A percentile compares a stretch with the other conserved stretches of the same genome.
Conservation (phyloP, 1,284 basidiomycete species). For the Ustilago cynodontis region DNA sequence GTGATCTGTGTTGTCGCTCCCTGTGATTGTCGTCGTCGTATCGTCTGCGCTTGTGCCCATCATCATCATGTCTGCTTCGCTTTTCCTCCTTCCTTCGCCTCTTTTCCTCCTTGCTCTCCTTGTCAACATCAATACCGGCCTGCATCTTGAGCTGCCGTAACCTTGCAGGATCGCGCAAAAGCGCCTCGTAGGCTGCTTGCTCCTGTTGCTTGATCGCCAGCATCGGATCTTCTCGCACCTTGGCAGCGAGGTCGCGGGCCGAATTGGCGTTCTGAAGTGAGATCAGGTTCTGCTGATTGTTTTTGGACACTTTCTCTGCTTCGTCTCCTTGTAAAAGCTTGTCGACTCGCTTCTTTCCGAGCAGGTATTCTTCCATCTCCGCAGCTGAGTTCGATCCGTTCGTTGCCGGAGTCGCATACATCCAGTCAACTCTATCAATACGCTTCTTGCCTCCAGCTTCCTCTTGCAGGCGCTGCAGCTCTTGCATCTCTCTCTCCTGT, state of each 20-base stretch:
- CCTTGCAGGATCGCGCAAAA: constrained; percentile 91
- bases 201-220: constrained; percentile 98
- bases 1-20: constrained; percentile 7
- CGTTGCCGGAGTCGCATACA: constrained; percentile 94
- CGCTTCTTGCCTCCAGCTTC: constrained; percentile 93
- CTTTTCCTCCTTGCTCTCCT: constrained; percentile 70
- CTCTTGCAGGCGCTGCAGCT: constrained; percentile 83
- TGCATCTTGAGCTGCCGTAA: constrained; percentile 72
- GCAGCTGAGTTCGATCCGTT: constrained; percentile 79
- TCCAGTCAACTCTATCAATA: constrained; percentile 96
- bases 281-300: constrained; percentile 34
- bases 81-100: constrained; percentile 75
- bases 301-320: constrained; percentile 75
- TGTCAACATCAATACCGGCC: constrained; percentile 79
- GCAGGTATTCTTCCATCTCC: constrained; percentile 93
- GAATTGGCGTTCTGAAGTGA: constrained; percentile 77
- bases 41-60: constrained; percentile 4
- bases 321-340: constrained; percentile 87
- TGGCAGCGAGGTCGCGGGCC: constrained; percentile 87
- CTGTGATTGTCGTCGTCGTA: constrained; percentile 18
- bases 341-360: constrained; percentile 98
- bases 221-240: constrained; percentile 94
- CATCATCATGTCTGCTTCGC: constrained; percentile 52
- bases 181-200: constrained; percentile 87
- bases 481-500: constrained; percentile 94